phyloP scores from a whole-genome alignment of 2,329 filamentous ascomycete genomes.

The Dryadomyces quercivorus region DNA sequence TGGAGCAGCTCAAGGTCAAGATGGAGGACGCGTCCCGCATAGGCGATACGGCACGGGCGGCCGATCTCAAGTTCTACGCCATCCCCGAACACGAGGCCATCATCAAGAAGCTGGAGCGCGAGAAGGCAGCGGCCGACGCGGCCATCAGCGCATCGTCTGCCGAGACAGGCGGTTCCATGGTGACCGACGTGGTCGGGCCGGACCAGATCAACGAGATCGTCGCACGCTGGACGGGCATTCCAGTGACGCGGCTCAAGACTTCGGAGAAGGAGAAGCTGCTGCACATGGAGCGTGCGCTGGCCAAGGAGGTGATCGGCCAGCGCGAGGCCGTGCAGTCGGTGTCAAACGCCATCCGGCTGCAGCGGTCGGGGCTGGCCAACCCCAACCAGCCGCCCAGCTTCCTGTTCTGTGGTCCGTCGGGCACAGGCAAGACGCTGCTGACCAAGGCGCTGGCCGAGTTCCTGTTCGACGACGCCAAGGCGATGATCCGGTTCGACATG shows the following conservation, averaged over 20 bases:
- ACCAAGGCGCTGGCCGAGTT: slow-evolving; percentile 97
- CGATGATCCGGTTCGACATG: slow-evolving; percentile 99
- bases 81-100: slow-evolving; percentile 80
- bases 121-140: slow-evolving; percentile 69
- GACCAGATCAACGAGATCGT: slow-evolving; percentile 99
- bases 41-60: slow-evolving; percentile 74
- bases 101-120: slow-evolving; percentile 70
- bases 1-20: slow-evolving; percentile 84
- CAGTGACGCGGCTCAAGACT: slow-evolving; percentile 84
- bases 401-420: slow-evolving; percentile 96
- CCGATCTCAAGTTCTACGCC: slow-evolving; percentile 92
- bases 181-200: slow-evolving; percentile 87
- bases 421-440: slow-evolving; percentile 93
- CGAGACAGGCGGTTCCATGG: slow-evolving; percentile 57
- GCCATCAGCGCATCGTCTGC: slow-evolving; percentile 41
- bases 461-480: slow-evolving; percentile 90
- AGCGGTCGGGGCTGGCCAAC: slow-evolving; percentile 87
- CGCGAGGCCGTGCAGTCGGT: slow-evolving; percentile 87
- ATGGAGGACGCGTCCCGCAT: slow-evolving; percentile 84
- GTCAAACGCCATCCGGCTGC: slow-evolving; percentile 88
- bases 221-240: slow-evolving; percentile 94
- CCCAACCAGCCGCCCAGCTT: slow-evolving; percentile 96
- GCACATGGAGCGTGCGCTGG: slow-evolving; percentile 82
- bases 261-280: slow-evolving; percentile 98
- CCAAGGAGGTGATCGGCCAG: slow-evolving; percentile 81